phyloP scores from a whole-genome alignment of 208 protist species.

The Entamoeba invadens region DNA sequence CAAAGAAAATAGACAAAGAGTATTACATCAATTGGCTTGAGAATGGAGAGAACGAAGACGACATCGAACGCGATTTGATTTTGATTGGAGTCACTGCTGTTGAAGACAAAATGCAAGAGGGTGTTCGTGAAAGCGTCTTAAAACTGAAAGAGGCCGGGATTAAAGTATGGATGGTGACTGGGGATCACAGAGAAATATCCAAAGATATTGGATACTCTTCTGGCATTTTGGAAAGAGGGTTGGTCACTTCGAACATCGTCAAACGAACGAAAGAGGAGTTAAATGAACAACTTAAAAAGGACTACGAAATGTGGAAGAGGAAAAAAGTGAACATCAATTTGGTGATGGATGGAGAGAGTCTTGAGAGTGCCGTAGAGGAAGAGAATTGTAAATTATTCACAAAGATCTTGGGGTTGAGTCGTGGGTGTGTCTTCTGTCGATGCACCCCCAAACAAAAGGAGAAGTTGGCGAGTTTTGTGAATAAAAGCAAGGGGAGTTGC shows the following conservation, averaged over 20 bases:
- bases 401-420: not conserved
- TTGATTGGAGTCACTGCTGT: constrained; percentile 30
- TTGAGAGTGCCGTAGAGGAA: not conserved
- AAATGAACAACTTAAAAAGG: not conserved
- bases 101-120: constrained; percentile 39
- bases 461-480: not conserved
- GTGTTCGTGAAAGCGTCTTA: constrained; percentile 39
- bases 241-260: not conserved
- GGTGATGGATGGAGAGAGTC: not conserved
- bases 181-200: constrained; percentile 92
- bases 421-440: not conserved
- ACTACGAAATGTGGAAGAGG: not conserved
- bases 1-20: not conserved
- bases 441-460: not conserved
- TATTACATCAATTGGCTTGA: not conserved
- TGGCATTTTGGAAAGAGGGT: not conserved
- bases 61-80: not conserved
- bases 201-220: constrained; percentile 79
- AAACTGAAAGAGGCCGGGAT: constrained; percentile 50
- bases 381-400: not conserved
- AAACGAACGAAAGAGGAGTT: not conserved
- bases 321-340: not conserved
- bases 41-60: not conserved
- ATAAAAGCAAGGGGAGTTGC: not conserved
- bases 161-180: constrained; percentile 85